Evolutionary conservation across 345 rosid species (phyloP).

Genomic region (Angophora floribunda): DNA sequence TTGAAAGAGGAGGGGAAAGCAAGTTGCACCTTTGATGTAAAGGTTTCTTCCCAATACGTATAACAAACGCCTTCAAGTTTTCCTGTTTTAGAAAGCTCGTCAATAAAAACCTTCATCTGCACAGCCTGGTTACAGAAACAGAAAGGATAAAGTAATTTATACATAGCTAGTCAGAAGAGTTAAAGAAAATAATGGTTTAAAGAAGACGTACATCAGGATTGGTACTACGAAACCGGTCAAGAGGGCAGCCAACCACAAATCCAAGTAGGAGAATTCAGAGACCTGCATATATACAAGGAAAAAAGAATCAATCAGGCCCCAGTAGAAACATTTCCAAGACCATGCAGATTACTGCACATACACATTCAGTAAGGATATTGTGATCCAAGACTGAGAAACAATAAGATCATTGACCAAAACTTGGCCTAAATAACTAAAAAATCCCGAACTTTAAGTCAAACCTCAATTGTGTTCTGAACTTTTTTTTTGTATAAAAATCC

Average conservation of each 20-base stretch:
- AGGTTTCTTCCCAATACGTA: slow-evolving; percentile 70
- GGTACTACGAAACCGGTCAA: slow-evolving; percentile 13
- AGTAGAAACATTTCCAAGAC: neutral
- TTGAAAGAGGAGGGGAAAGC: neutral
- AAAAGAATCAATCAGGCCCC: neutral
- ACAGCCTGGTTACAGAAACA: slow-evolving; percentile 27
- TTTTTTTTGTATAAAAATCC: neutral
- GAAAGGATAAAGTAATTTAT: neutral
- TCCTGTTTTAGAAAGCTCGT: slow-evolving; percentile 47
- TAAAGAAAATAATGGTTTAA: neutral
- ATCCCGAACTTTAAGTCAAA: neutral
- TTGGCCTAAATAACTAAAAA: neutral
- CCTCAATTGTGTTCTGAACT: neutral
- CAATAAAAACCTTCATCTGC: slow-evolving; percentile 49
- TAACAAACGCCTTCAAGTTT: slow-evolving; percentile 52
- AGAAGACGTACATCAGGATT: slow-evolving; percentile 28
- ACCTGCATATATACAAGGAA: slow-evolving; percentile 27
- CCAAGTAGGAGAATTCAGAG: slow-evolving; percentile 55
- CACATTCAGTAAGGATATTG: neutral
- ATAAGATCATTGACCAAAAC: neutral
- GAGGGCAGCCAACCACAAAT: slow-evolving; percentile 69
- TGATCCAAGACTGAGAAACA: neutral
- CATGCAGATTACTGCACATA: neutral
- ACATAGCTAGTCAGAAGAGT: neutral
- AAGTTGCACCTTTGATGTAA: slow-evolving; percentile 51